Evolutionary conservation across 2,329 filamentous ascomycete species (phyloP).

Genomic region (Diplodia intermedia): DNA sequence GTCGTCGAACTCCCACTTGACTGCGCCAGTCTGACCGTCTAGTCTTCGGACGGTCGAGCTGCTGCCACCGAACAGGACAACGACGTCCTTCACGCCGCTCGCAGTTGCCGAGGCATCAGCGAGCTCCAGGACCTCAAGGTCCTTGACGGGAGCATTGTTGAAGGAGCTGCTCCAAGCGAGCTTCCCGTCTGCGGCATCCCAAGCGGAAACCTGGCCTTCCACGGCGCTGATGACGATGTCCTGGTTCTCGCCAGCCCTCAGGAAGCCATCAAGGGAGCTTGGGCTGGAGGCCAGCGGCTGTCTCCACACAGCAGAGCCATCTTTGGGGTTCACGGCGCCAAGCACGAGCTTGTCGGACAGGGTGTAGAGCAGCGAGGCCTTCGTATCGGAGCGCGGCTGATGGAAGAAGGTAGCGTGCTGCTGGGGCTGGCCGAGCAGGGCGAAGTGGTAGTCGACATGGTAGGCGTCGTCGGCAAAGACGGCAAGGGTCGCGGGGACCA

Average conservation of each 20-base stretch:
- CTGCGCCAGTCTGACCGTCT: slow-evolving; percentile 72
- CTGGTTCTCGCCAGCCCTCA: slow-evolving; percentile 80
- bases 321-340: slow-evolving; percentile 87
- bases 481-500: slow-evolving; percentile 64
- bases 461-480: slow-evolving; percentile 91
- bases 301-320: slow-evolving; percentile 84
- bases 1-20: slow-evolving; percentile 81
- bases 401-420: slow-evolving; percentile 93
- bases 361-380: slow-evolving; percentile 89
- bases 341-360: slow-evolving; percentile 83
- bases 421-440: slow-evolving; percentile 83
- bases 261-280: slow-evolving; percentile 48
- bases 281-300: slow-evolving; percentile 67
- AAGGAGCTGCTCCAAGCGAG: slow-evolving; percentile 76
- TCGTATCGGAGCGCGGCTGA: slow-evolving; percentile 78
- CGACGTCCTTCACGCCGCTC: slow-evolving; percentile 66
- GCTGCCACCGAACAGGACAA: slow-evolving; percentile 69
- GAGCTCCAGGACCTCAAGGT: slow-evolving; percentile 79
- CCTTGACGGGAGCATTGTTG: slow-evolving; percentile 62
- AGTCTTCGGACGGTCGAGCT: slow-evolving; percentile 71
- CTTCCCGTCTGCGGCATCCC: slow-evolving; percentile 83
- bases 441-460: slow-evolving; percentile 90
- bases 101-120: slow-evolving; percentile 61
- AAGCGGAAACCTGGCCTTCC: slow-evolving; percentile 74
- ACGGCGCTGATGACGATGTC: slow-evolving; percentile 77